These are phyloP conservation scores for Leucogyrophana mollusca DNA, from an alignment of 768 basidiomycete genomes.

Conservation along the genomic window DNA sequence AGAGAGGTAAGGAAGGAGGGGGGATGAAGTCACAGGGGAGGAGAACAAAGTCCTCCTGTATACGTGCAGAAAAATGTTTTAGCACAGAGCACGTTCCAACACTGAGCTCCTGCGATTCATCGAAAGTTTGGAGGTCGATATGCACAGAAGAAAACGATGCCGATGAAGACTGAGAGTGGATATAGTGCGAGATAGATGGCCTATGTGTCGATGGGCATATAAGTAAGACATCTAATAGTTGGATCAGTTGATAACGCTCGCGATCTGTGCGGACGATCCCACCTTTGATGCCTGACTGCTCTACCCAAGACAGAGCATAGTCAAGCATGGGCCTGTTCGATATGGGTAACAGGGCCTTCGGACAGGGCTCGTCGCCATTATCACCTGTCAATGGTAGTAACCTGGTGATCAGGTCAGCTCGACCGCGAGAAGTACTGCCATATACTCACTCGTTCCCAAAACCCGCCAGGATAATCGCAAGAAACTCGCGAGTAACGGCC, in stretches of 20 bases:
- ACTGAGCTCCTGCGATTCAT: slow-evolving; percentile 64
- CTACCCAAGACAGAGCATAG: slow-evolving; percentile 82
- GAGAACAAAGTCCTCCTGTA: slow-evolving; percentile 83
- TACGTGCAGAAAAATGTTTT: slow-evolving; percentile 71
- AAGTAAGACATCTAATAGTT: slow-evolving; percentile 70
- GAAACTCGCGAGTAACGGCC: slow-evolving; percentile 70
- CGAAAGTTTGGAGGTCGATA: slow-evolving; percentile 79
- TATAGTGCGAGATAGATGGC: slow-evolving; percentile 75
- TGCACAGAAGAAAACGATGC: slow-evolving; percentile 58
- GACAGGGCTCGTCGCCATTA: slow-evolving; percentile 77
- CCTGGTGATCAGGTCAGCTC: slow-evolving; percentile 37
- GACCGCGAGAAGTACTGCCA: not conserved
- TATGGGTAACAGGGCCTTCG: slow-evolving; percentile 86
- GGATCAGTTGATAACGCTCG: slow-evolving; percentile 8
- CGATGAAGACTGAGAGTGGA: slow-evolving; percentile 72
- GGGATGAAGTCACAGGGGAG: slow-evolving; percentile 92
- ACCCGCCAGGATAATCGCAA: slow-evolving; percentile 85
- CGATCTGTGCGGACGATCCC: slow-evolving; percentile 10
- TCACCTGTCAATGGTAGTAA: slow-evolving; percentile 73
- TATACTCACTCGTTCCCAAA: slow-evolving; percentile 85
- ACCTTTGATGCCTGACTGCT: slow-evolving; percentile 86
- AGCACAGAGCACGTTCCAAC: slow-evolving; percentile 76
- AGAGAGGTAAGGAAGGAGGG: slow-evolving; percentile 68
- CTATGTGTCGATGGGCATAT: slow-evolving; percentile 82
- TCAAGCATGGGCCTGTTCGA: slow-evolving; percentile 88